phyloP scores from a whole-genome alignment of 345 rosid genomes.

The Physaria fendleri region DNA sequence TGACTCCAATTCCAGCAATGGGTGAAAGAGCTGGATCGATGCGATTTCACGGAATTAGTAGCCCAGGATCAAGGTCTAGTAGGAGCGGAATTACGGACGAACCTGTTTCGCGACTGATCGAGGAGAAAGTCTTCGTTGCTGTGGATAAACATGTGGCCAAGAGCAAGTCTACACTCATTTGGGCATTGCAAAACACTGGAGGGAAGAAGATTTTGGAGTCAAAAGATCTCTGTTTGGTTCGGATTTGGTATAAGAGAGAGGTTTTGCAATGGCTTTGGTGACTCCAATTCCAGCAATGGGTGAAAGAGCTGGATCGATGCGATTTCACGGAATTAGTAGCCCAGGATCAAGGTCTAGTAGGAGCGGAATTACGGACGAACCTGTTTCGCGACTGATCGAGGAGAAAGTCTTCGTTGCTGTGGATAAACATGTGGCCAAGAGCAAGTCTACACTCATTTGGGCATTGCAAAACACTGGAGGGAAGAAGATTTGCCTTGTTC shows the following conservation, averaged over 20 bases:
- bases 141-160: slow-evolving; percentile 49
- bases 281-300: slow-evolving; percentile 33
- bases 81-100: slow-evolving; percentile 32
- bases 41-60: slow-evolving; percentile 26
- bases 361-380: slow-evolving; percentile 30
- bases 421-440: slow-evolving; percentile 44
- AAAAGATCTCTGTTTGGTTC: no score
- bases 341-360: slow-evolving; percentile 33
- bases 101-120: slow-evolving; percentile 40
- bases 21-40: slow-evolving; percentile 29
- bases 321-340: slow-evolving; percentile 26
- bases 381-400: slow-evolving; percentile 43
- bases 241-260: slow-evolving; percentile 5
- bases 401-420: slow-evolving; percentile 68
- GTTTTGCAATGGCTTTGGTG: slow-evolving; percentile 46
- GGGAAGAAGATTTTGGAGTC: slow-evolving; percentile 72
- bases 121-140: slow-evolving; percentile 64
- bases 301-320: slow-evolving; percentile 29
- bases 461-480: slow-evolving; percentile 67
- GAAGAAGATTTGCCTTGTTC: slow-evolving; percentile 61
- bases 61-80: slow-evolving; percentile 32
- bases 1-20: slow-evolving; percentile 37
- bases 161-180: slow-evolving; percentile 40
- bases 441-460: slow-evolving; percentile 50
- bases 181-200: slow-evolving; percentile 68